phyloP scores from a whole-genome alignment of 352 stramenopile species.

The Thalassiosira livingstoniorum region DNA sequence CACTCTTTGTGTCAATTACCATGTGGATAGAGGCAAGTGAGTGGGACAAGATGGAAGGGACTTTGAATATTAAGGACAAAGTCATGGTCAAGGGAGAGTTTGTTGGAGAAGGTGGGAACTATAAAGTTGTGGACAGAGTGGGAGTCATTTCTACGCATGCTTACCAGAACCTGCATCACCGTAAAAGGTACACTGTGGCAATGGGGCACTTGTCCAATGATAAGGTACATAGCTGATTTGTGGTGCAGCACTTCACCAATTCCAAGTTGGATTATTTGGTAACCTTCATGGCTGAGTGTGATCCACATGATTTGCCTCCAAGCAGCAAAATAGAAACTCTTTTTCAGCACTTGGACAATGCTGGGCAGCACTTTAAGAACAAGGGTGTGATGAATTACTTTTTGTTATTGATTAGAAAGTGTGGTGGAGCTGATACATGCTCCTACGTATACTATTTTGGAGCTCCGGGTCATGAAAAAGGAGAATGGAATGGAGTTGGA shows the following conservation, averaged over 20 bases:
- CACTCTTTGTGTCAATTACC: constrained; percentile 24
- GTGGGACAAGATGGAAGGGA: constrained; percentile 21
- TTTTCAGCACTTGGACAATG: constrained; percentile 34
- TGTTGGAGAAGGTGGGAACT: background rate
- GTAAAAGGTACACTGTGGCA: constrained; percentile 4
- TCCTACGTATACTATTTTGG: constrained; percentile 21
- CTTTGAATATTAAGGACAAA: constrained; percentile 3
- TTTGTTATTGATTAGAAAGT: constrained; percentile 5
- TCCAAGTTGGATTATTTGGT: constrained; percentile 19
- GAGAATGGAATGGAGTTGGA: constrained; percentile 5
- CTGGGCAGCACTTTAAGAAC: constrained; percentile 38
- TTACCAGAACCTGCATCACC: background rate
- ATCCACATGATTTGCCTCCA: constrained; percentile 23
- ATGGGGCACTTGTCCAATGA: constrained; percentile 34
- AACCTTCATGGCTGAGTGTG: constrained; percentile 24
- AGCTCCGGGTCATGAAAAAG: background rate
- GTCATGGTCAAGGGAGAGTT: constrained; percentile 33
- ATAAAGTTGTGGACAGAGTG: constrained; percentile 18
- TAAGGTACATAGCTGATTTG: constrained; percentile 27
- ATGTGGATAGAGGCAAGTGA: background rate
- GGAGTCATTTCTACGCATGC: background rate
- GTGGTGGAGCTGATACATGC: background rate
- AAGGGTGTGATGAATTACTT: constrained; percentile 13
- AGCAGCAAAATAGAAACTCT: constrained; percentile 22
- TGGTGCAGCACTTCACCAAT: constrained; percentile 31